Evolutionary conservation across 1,139 yeast genomes (phyloP).

Genomic region (Pichia sp.): DNA sequence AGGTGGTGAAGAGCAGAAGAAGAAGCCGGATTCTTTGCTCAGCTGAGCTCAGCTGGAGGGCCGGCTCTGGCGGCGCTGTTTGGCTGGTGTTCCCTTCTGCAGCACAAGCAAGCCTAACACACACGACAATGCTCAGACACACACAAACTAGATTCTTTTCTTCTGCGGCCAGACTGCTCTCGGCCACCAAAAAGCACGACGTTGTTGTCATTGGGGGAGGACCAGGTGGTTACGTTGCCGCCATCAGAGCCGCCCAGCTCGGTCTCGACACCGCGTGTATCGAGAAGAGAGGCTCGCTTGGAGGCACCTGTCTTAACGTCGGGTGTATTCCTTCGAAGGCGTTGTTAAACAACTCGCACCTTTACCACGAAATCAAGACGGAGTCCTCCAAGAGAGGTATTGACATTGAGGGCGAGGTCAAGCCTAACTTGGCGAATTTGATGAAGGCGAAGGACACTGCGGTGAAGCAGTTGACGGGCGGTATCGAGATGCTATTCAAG

Average conservation of each 20-base stretch:
- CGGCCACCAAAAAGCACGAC: slow-evolving; percentile 61
- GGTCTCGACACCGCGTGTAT: slow-evolving; percentile 94
- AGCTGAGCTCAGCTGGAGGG: background rate
- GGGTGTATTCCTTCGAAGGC: slow-evolving; percentile 99
- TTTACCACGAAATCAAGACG: slow-evolving; percentile 82
- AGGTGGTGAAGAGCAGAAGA: background rate
- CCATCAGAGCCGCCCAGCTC: slow-evolving; percentile 96
- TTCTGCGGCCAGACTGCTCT: slow-evolving; percentile 25
- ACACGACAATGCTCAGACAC: slow-evolving; percentile 27
- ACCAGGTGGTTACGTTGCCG: slow-evolving; percentile 98
- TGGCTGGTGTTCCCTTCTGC: background rate
- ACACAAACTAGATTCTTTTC: slow-evolving; percentile 30
- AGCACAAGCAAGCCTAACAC: background rate
- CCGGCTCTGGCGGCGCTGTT: background rate
- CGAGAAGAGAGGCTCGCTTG: slow-evolving; percentile 92
- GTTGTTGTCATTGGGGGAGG: slow-evolving; percentile 97
- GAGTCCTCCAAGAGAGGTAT: slow-evolving; percentile 90
- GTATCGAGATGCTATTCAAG: slow-evolving; percentile 91
- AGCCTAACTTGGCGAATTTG: slow-evolving; percentile 69
- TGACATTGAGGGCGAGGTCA: slow-evolving; percentile 69
- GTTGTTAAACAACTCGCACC: slow-evolving; percentile 86
- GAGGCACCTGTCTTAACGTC: slow-evolving; percentile 97
- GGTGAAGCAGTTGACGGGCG: slow-evolving; percentile 84
- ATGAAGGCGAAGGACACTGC: slow-evolving; percentile 91
- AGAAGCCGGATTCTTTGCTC: too few relatives aligned